These are phyloP conservation scores for Xylariaceae sp. DNA, from an alignment of 2,329 filamentous ascomycete species.

Conservation along the genomic window DNA sequence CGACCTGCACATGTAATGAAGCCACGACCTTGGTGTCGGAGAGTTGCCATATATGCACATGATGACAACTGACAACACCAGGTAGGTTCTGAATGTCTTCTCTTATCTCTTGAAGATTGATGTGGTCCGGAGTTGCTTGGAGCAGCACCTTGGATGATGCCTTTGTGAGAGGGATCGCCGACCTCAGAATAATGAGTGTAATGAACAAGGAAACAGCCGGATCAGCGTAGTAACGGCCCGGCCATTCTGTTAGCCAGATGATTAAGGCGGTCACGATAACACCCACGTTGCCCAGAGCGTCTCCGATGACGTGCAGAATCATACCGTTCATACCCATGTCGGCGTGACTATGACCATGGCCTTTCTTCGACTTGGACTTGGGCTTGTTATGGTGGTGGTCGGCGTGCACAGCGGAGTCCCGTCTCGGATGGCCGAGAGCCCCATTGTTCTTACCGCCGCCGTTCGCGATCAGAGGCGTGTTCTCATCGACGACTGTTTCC, in stretches of 20 bases:
- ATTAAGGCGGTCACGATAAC: constrained; percentile 79
- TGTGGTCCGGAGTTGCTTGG: constrained; percentile 86
- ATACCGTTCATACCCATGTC: constrained; percentile 96
- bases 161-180: constrained; percentile 73
- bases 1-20: constrained; percentile 87
- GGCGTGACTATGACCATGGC: constrained; percentile 71
- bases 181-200: constrained; percentile 71
- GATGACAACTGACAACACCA: constrained; percentile 86
- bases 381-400: constrained; percentile 80
- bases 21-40: constrained; percentile 93
- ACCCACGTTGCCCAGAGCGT: constrained; percentile 81
- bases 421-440: constrained; percentile 31
- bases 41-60: constrained; percentile 96
- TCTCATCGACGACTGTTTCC: constrained; percentile 32
- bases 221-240: constrained; percentile 82
- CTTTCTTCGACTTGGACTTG: constrained; percentile 42
- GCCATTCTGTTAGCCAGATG: constrained; percentile 86
- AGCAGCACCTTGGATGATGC: constrained; percentile 84
- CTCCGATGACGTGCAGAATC: constrained; percentile 72
- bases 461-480: constrained; percentile 35
- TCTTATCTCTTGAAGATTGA: constrained; percentile 85
- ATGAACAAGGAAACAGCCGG: constrained; percentile 92
- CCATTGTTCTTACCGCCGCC: constrained; percentile 26
- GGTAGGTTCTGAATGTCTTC: constrained; percentile 83
- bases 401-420: constrained; percentile 58